Evolutionary conservation across 495 filamentous ascomycete genomes (phyloP).

Genomic region (Daldinia decipiens): DNA sequence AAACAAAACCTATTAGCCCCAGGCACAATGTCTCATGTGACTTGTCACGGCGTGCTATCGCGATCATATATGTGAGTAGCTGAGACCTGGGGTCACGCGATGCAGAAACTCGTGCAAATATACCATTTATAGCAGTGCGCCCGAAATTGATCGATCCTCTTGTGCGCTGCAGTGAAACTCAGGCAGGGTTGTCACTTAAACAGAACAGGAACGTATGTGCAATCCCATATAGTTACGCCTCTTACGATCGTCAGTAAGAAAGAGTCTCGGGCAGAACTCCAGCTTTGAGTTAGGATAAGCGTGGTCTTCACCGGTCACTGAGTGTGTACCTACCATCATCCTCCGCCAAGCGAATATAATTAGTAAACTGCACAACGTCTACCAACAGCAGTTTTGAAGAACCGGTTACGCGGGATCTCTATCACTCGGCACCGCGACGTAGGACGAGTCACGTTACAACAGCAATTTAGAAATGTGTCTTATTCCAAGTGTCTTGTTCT

Average conservation of each 20-base stretch:
- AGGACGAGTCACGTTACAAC: slow-evolving; percentile 11
- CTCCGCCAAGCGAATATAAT: slow-evolving; percentile 31
- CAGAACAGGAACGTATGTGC: slow-evolving; percentile 18
- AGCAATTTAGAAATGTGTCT: slow-evolving; percentile 13
- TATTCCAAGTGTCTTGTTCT: slow-evolving; percentile 15
- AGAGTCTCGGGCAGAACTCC: slow-evolving; percentile 19
- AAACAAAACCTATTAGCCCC: neutral
- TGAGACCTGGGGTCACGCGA: slow-evolving; percentile 43
- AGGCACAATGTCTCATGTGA: slow-evolving; percentile 1
- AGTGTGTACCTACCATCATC: slow-evolving; percentile 31
- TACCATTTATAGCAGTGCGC: slow-evolving; percentile 35
- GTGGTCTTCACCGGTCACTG: slow-evolving; percentile 27
- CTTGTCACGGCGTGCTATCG: slow-evolving; percentile 26
- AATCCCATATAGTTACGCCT: slow-evolving; percentile 21
- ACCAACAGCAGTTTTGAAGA: slow-evolving; percentile 10
- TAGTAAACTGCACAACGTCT: slow-evolving; percentile 23
- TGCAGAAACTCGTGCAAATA: slow-evolving; percentile 39
- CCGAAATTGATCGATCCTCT: slow-evolving; percentile 43
- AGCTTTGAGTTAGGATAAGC: slow-evolving; percentile 18
- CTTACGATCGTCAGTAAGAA: slow-evolving; percentile 16
- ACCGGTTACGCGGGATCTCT: slow-evolving; percentile 32
- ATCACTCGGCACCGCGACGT: slow-evolving; percentile 13
- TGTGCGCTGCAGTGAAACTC: slow-evolving; percentile 38
- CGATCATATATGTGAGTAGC: slow-evolving; percentile 20
- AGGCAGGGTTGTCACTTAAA: slow-evolving; percentile 16